Evolutionary conservation across 495 filamentous ascomycete genomes (phyloP), one percentile per base, ranked within the genome.

Genomic region (Tuber umbilicatum): DNA sequence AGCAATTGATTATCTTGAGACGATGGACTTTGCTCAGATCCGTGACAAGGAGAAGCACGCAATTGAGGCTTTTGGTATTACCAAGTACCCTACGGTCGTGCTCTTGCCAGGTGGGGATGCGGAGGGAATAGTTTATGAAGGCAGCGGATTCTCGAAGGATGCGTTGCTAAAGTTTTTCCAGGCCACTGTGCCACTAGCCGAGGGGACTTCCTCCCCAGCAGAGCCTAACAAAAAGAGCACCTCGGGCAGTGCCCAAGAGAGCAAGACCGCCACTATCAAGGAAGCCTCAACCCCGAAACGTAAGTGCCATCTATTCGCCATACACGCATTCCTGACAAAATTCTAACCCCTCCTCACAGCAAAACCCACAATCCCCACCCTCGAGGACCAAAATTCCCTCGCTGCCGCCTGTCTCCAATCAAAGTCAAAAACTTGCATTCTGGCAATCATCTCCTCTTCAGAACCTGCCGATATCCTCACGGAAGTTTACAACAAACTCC

Each of bases 1-100:
- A 38, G 94, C 96, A 1, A 92, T 97, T 74, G 96, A 98, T 76
- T 98, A 94, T 83, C 85, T 94, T n/a, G 94, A 90, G 41, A 88
- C 88, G 67, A 90, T 97, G 79, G 87, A 87, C 19, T 86, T 99
- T 73, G 94, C 91, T 37, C 94, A 98, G 84, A 89, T 97, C 60
- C 88, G 94, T 68, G 90, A 91, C 83, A 97, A 93, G 84, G 92
- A 97, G 84, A 84, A 86, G 41, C 87, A 87, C 72, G 87, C 92
- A 0, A 87, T 92, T 5, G 86, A 92, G 75, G 86, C 87, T 69
- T 97, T 96, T 74, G 91, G 90, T 71, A 86, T 98, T 35, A 85
- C 86, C 12, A 88, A 90, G 73, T 94, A 92, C 80, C 95, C 95
- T 0, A 91, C 91, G 0, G 85, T 99, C 16, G 84, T 98, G 31